These are phyloP conservation scores for Pleurotus eryngii DNA, from an alignment of 768 basidiomycete species.

Conservation along the genomic window DNA sequence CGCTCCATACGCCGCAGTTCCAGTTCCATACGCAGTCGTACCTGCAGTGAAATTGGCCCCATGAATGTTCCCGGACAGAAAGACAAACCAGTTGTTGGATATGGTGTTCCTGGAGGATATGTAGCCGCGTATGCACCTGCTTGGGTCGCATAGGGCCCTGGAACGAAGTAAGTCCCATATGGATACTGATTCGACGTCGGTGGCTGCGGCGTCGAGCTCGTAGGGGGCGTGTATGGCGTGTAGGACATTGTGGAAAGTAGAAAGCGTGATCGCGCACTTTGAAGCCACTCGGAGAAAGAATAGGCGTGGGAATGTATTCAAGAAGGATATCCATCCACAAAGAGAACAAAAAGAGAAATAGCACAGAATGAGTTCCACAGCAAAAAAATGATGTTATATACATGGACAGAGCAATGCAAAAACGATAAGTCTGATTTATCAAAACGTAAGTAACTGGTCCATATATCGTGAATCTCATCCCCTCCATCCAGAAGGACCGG, in stretches of 20 bases:
- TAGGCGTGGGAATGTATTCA: too few species aligned
- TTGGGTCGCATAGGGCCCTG: background rate
- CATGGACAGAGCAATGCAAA: conserved; percentile 4
- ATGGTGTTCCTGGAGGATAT: conserved; percentile 4
- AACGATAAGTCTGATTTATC: background rate
- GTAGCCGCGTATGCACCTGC: conserved; percentile 14
- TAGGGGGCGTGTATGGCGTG: background rate
- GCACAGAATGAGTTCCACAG: background rate
- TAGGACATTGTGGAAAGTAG: background rate
- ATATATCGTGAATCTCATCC: background rate
- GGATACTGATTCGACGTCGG: conserved; percentile 6
- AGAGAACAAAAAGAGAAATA: background rate
- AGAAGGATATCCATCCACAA: too few species aligned
- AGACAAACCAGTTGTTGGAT: conserved; percentile 8
- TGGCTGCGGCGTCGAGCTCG: background rate
- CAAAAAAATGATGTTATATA: background rate
- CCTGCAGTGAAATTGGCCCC: too few species aligned
- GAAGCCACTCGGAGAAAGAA: too few species aligned
- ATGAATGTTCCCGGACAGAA: too few species aligned
- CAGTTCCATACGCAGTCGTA: too few species aligned
- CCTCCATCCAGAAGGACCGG: conserved; percentile 12
- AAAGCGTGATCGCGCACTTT: too few species aligned
- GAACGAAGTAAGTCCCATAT: conserved; percentile 1
- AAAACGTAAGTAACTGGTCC: background rate
- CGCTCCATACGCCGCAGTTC: too few species aligned